A percentile compares a stretch with the other conserved stretches of the same genome.
Conservation (phyloP, 805 yeast species). For the Metschnikowia aberdeeniae region DNA sequence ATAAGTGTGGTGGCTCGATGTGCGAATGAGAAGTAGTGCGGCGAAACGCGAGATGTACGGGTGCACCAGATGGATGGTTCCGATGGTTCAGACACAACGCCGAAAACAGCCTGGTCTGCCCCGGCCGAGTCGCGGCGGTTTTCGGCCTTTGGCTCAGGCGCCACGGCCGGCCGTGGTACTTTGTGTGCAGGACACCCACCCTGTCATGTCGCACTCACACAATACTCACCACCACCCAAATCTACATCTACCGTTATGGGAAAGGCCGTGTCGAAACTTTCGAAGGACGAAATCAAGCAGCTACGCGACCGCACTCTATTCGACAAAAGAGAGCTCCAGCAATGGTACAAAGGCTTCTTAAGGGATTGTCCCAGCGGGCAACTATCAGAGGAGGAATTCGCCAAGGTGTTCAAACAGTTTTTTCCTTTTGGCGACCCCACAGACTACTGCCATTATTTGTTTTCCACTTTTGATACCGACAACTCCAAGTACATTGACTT, state of each 20-base stretch:
- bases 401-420: slow-evolving; percentile 89
- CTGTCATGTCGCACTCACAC: not conserved
- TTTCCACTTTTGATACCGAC: slow-evolving; percentile 84
- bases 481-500: slow-evolving; percentile 80
- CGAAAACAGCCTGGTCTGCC: not conserved
- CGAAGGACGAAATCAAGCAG: slow-evolving; percentile 82
- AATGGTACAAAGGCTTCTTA: slow-evolving; percentile 95
- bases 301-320: slow-evolving; percentile 85
- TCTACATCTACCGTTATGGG: slow-evolving; percentile 56
- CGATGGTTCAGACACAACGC: not conserved
- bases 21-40: not conserved
- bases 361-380: slow-evolving; percentile 94
- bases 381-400: slow-evolving; percentile 79
- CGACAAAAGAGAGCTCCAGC: slow-evolving; percentile 90
- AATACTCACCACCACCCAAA: not conserved
- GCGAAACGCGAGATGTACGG: slow-evolving; percentile 1
- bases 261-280: slow-evolving; percentile 85
- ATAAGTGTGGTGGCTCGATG: not conserved
- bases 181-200: not conserved
- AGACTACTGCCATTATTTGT: slow-evolving; percentile 83
- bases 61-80: not conserved
- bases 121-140: not conserved
- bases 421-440: slow-evolving; percentile 98
- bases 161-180: not conserved
- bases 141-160: not conserved